A percentile compares a stretch with the other conserved stretches of the same genome.
phyloP scores from a whole-genome alignment of 345 rosid species.

The Lumnitzera littorea region DNA sequence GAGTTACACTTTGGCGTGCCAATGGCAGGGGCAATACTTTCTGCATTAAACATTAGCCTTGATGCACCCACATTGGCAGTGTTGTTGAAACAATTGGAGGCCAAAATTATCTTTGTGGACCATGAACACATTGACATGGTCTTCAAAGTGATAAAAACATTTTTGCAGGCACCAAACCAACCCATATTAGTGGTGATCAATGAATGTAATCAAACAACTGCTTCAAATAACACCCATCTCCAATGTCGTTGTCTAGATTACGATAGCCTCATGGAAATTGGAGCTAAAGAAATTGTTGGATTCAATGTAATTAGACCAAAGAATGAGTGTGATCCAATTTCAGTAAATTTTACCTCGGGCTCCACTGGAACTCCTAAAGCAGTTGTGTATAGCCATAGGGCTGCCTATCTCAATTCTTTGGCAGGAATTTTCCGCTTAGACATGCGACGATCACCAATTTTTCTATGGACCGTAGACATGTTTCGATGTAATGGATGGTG shows the following conservation, averaged over 20 bases:
- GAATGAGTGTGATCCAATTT: slow-evolving; percentile 44
- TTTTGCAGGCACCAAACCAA: slow-evolving; percentile 9
- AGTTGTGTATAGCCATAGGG: slow-evolving; percentile 46
- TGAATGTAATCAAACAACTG: slow-evolving; percentile 6
- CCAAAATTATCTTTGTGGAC: slow-evolving; percentile 43
- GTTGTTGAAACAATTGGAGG: slow-evolving; percentile 16
- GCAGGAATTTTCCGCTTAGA: slow-evolving; percentile 24
- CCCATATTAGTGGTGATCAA: slow-evolving; percentile 25
- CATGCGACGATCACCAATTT: slow-evolving; percentile 25
- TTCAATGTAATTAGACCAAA: slow-evolving; percentile 22
- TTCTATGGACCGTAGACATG: slow-evolving; percentile 62
- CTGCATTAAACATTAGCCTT: slow-evolving; percentile 29
- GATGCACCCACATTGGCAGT: slow-evolving; percentile 26
- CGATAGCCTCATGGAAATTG: slow-evolving; percentile 18
- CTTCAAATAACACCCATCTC: background rate
- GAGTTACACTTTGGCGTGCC: slow-evolving; percentile 56
- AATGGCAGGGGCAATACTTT: slow-evolving; percentile 50
- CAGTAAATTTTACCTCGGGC: slow-evolving; percentile 49
- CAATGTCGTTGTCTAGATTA: slow-evolving; percentile 16
- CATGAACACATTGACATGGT: slow-evolving; percentile 14
- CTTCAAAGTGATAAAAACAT: slow-evolving; percentile 10
- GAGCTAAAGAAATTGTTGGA: slow-evolving; percentile 1
- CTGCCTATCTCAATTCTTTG: slow-evolving; percentile 41
- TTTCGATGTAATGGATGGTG: slow-evolving; percentile 75
- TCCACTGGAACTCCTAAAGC: slow-evolving; percentile 58